Base-by-base conservation (phyloP, 306 rosid species). In the Trichosanthes truncata region DNA sequence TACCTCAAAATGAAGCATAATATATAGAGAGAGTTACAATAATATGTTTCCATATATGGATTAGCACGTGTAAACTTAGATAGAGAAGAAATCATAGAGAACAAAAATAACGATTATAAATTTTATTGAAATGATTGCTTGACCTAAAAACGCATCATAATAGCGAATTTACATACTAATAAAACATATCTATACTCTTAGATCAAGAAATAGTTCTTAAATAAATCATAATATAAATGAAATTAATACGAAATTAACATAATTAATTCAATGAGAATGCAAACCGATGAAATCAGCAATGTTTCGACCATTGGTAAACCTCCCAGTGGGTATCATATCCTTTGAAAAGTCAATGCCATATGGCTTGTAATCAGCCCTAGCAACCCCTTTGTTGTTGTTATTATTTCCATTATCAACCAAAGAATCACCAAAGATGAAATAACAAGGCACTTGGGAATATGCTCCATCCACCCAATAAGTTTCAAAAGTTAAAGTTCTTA, bases 351-450 rank as follows among this genome's bases (percentile, higher is more conserved):
- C 97, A 67, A 90, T 82, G 17, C 93, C 92, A 23, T 90, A 88
- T 0, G 97, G 96, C 0, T 1, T 1, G 82, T 80, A 89, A 80
- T 90, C 82, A 8, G 49, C 40, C 80, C 45, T 89, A 9, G 84
- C 79, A 0, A 0, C 0, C 0, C 94, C 90, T 1, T 0, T 8
- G 75, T 84, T 89, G 3, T 11, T 1, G 77, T 90, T 92, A 78
- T 89, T 92, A 57, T 92, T 92, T 53, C 95, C 95, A 79, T 3
- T 74, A 12, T 90, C 93, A 11, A 77, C 80, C 1, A 87, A n/a
- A 18, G 93, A 89, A 59, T 92, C 94, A 0, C 94, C 94, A 79
- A 87, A 90, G 36, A 87, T 74, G 82, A 87, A 88, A 29, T 74
- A 41, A 12, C 93, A 85, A 7, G 91, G 86, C 1, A 85, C 89